Percentiles rank a stretch among this genome's conserved stretches.
phyloP scores from a whole-genome alignment of 148 eudicot species.

The Pouteria glomerata region DNA sequence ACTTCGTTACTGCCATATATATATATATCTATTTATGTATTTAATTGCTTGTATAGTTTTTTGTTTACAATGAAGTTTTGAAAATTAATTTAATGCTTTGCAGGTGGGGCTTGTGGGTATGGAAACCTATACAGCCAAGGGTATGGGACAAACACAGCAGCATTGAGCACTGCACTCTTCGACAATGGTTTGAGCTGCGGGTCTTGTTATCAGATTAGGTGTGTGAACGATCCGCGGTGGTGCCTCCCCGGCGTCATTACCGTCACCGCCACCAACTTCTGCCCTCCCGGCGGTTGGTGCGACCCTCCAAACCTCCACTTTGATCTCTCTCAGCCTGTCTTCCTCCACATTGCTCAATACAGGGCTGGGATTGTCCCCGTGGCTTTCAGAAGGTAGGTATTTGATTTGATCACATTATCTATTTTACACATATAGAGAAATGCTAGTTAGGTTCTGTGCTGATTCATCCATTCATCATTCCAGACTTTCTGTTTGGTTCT shows the following conservation, averaged over 20 bases:
- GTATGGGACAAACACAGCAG: conserved; percentile 51
- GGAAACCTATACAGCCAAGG: conserved; percentile 51
- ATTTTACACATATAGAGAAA: too few relatives aligned
- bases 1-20: too few relatives aligned
- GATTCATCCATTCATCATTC: too few relatives aligned
- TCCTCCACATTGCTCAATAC: conserved; percentile 49
- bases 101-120: conserved; percentile 62
- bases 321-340: conserved; percentile 50
- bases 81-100: background rate
- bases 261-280: conserved; percentile 52
- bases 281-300: conserved; percentile 61
- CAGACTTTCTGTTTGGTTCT: too few relatives aligned
- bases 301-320: conserved; percentile 48
- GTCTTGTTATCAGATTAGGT: conserved; percentile 34
- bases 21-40: too few relatives aligned
- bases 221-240: conserved; percentile 38
- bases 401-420: background rate
- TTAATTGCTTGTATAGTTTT: background rate
- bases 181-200: conserved; percentile 52
- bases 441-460: too few relatives aligned
- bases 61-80: background rate
- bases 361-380: conserved; percentile 58
- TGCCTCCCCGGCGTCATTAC: conserved; percentile 41
- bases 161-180: conserved; percentile 47
- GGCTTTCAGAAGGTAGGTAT: conserved; percentile 40